Evolutionary conservation across 805 yeast genomes (phyloP).

Genomic region (Lachancea lanzarotensis): DNA sequence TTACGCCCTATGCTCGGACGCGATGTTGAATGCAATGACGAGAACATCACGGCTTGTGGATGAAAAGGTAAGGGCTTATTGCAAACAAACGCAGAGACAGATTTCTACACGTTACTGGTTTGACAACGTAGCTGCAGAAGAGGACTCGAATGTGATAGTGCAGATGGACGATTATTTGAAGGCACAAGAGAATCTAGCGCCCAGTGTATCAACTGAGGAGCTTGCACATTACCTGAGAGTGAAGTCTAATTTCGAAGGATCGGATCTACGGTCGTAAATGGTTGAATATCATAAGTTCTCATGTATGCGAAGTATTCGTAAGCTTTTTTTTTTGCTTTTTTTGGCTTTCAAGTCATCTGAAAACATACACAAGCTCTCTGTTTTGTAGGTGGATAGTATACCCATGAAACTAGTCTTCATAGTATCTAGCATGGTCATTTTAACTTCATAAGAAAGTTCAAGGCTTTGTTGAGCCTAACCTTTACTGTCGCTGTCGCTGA

Average conservation of each 20-base stretch:
- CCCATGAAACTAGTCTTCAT: too few relatives aligned
- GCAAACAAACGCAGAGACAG: conserved; percentile 37
- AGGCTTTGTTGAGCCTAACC: too few relatives aligned
- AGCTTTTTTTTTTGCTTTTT: too few relatives aligned
- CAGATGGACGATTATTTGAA: conserved; percentile 66
- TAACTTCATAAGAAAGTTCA: too few relatives aligned
- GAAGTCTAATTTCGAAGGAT: conserved; percentile 65
- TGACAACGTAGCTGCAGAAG: conserved; percentile 63
- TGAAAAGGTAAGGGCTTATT: conserved; percentile 47
- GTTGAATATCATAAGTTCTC: too few relatives aligned
- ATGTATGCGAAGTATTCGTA: too few relatives aligned
- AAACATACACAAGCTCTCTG: too few relatives aligned
- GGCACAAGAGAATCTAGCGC: conserved; percentile 64
- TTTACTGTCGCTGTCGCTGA: too few relatives aligned
- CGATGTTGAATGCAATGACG: conserved; percentile 95
- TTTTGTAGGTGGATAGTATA: too few relatives aligned
- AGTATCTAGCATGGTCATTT: too few relatives aligned
- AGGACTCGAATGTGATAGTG: conserved; percentile 66
- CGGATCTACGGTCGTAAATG: background rate
- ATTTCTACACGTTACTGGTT: conserved; percentile 85
- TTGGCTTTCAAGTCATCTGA: too few relatives aligned
- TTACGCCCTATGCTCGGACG: conserved; percentile 91
- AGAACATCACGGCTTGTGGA: conserved; percentile 78
- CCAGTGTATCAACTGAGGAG: conserved; percentile 86
- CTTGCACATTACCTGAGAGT: conserved; percentile 72